A percentile compares a stretch with the other conserved stretches of the same genome.
These are phyloP conservation scores for Saccharomyces uvarum DNA, from an alignment of 1,139 yeast species.

Conservation along the genomic window DNA sequence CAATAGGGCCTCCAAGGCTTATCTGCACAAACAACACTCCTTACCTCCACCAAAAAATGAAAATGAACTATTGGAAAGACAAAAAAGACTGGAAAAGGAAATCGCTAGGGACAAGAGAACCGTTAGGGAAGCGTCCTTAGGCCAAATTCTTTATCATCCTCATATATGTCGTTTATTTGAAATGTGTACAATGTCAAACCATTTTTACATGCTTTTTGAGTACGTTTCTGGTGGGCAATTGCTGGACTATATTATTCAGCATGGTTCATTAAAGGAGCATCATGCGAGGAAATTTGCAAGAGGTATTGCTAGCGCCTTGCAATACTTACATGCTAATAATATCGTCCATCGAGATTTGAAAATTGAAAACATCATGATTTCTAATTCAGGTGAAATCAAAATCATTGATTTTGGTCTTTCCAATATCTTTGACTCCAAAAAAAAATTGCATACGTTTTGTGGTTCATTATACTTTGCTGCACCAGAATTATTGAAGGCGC, in stretches of 20 bases:
- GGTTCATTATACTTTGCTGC: slow-evolving; percentile 98
- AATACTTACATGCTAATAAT: slow-evolving; percentile 86
- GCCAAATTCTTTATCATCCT: slow-evolving; percentile 83
- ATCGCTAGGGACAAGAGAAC: slow-evolving; percentile 88
- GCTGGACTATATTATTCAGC: slow-evolving; percentile 94
- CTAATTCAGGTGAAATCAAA: slow-evolving; percentile 87
- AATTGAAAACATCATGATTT: slow-evolving; percentile 92
- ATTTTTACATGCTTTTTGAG: slow-evolving; percentile 93
- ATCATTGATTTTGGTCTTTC: slow-evolving; percentile 95
- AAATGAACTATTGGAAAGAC: slow-evolving; percentile 52
- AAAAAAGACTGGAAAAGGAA: slow-evolving; percentile 76
- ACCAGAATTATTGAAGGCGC: slow-evolving; percentile 87
- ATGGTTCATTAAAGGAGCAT: slow-evolving; percentile 87
- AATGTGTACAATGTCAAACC: slow-evolving; percentile 93
- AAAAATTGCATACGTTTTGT: slow-evolving; percentile 84
- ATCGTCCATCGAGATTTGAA: slow-evolving; percentile 95
- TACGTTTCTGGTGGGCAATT: slow-evolving; percentile 96
- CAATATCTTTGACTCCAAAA: slow-evolving; percentile 67
- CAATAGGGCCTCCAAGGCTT: slow-evolving; percentile 69
- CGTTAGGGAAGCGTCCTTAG: slow-evolving; percentile 89
- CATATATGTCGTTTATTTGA: slow-evolving; percentile 88
- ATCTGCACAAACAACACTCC: slow-evolving; percentile 68
- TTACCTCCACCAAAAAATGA: slow-evolving; percentile 56
- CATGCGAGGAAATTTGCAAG: slow-evolving; percentile 93
- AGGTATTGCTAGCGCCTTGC: slow-evolving; percentile 92